Evolutionary conservation across 345 rosid species (phyloP), one percentile per base, ranked within the genome.

Genomic region (Tarenaya hassleriana): DNA sequence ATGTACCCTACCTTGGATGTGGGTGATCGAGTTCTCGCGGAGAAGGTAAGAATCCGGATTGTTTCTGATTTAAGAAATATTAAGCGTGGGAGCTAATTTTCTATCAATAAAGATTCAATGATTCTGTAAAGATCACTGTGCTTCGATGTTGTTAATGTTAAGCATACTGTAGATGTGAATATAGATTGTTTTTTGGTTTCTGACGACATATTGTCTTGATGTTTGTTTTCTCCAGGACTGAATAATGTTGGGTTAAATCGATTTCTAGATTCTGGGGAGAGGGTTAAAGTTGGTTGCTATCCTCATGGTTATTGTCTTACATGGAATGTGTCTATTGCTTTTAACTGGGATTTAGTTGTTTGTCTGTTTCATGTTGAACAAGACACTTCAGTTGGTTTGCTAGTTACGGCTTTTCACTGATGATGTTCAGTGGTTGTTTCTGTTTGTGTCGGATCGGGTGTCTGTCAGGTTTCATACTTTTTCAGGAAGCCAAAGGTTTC

Each of bases 1-100:
- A 91, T 91, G 98, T 74, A 20, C 64, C 98, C 98, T 39, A 91
- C 96, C 8, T 71, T 90, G 6, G 87, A 84, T 38, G 78, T 75
- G 0, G 96, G 94, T 32, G 94, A 86, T 65, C 84, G 95, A 13
- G 56, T 90, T 77, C 53, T 90, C 57, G 88, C 96, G 1, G 97
- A 86, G 69, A 90, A 86, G 94, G 95, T 82, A 69, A 67, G 0
- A 38, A 4, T 42, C 29, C 17, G 6, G 31, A 10, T n/a, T 38
- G 10, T 42, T 1, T 33, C 7, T 48, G 12, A 1, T 15, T 9
- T 7, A 43, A 43, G 14, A 7, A 20, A 8, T 43, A 20, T 16
- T 14, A 11, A 4, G 10, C 5, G 2, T 24, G 29, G n/a, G 29
- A 24, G 29, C 5, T 24, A 24, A 24, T n/a, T n/a, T n/a, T n/a